Base-by-base conservation (phyloP, 1,139 yeast genomes). In the Candida sp. region DNA sequence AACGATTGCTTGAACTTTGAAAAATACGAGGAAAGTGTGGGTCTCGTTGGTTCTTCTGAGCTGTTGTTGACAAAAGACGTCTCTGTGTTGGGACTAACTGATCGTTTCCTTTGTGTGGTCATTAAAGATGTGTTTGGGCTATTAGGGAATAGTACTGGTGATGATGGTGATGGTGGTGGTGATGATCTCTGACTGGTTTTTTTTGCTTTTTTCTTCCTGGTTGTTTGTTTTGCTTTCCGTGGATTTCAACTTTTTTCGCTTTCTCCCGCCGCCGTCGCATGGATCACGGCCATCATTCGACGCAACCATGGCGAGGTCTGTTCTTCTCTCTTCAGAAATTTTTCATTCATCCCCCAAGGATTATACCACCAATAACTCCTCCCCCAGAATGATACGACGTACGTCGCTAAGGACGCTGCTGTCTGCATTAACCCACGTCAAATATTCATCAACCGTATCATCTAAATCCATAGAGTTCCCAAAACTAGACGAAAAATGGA, bases 401-500 rank as follows among this genome's bases (percentile, higher is more conserved):
- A 12, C 42, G n/a, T 17, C 8, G 23, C 28, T 26, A 38, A 38
- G 42, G 28, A 7, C 17, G 17, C 17, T 17, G 17, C 17, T 27
- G 7, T 41, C 28, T 27, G 8, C 25, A 17, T 32, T 31, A 11
- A 26, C 31, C 30, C 28, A 31, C 12, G 28, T n/a, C 6, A 38
- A 26, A 38, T 26, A 26, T 7, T n/a, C 9, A 26, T 38, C 42
- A 3, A 26, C 28, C 17, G 30, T 38, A n/a, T 12, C 28, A n/a
- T 17, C 34, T n/a, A 37, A 35, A 22, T 9, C 32, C 17, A 34
- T 50, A 3, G 44, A 54, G 12, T 55, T 55, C 31, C 32, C 51
- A 11, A 48, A 52, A 12, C 54, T 83, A 33, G 86, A 80, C 56
- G 56, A 67, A 8, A 84, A 84, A 64, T 84, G 91, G 91, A 49